These are phyloP conservation scores for Dryadomyces quercus-mongolicae DNA, from an alignment of 2,329 filamentous ascomycete genomes.

Conservation along the genomic window DNA sequence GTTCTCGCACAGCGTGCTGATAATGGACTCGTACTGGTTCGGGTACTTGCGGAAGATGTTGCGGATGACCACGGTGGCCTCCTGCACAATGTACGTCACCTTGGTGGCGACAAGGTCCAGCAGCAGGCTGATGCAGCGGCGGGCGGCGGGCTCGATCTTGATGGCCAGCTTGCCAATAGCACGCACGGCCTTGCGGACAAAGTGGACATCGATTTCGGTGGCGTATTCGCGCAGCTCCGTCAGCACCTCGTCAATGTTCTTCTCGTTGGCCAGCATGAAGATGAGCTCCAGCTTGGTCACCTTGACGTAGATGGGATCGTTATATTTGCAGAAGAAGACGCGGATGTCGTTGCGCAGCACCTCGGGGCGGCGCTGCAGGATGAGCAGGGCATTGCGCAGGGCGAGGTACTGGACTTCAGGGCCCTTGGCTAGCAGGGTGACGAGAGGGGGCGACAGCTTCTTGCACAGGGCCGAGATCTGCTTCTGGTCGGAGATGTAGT, in stretches of 20 bases:
- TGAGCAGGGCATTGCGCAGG: constrained; percentile 82
- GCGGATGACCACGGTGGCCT: constrained; percentile 94
- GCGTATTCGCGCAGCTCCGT: constrained; percentile 93
- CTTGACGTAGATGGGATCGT: constrained; percentile 98
- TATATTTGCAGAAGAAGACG: constrained; percentile 99
- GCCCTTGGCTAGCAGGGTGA: constrained; percentile 89
- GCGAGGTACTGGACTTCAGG: constrained; percentile 98
- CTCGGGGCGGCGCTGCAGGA: constrained; percentile 83
- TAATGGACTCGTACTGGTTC: constrained; percentile 97
- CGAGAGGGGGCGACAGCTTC: constrained; percentile 88
- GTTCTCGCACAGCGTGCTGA: constrained; percentile 88
- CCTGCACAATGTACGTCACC: constrained; percentile 96
- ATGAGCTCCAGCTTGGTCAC: constrained; percentile 97
- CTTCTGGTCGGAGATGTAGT: constrained; percentile 90
- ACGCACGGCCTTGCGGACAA: constrained; percentile 92
- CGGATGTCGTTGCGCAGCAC: constrained; percentile 93
- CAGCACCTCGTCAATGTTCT: constrained; percentile 89
- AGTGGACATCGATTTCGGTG: constrained; percentile 97
- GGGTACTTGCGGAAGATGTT: constrained; percentile 99
- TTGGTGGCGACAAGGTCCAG: constrained; percentile 95
- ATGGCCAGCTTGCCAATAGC: constrained; percentile 97
- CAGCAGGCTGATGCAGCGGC: constrained; percentile 82
- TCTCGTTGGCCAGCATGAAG: constrained; percentile 94
- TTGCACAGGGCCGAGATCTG: constrained; percentile 77
- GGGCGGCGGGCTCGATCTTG: constrained; percentile 92